phyloP scores from a whole-genome alignment of 768 basidiomycete species.

The Lactarius quietus region DNA sequence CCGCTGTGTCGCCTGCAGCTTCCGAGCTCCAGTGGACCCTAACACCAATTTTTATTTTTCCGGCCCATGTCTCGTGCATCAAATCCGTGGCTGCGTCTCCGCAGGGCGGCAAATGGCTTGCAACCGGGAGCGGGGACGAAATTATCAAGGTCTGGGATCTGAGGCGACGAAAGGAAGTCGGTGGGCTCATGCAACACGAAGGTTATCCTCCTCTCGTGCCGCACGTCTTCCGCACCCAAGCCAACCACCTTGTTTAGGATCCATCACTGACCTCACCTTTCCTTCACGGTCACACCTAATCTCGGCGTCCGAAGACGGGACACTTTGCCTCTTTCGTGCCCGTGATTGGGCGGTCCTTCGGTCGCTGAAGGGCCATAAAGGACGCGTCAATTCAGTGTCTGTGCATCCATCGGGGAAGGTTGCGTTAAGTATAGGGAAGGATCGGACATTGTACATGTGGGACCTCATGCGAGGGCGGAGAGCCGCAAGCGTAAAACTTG shows the following conservation, averaged over 20 bases:
- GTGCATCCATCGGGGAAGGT: conserved; percentile 93
- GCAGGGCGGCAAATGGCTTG: conserved; percentile 91
- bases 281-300: conserved; percentile 87
- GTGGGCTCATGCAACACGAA: conserved; percentile 91
- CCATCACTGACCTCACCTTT: conserved; percentile 84
- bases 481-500: conserved; percentile 82
- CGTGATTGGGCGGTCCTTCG: conserved; percentile 93
- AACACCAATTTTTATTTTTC: conserved; percentile 91
- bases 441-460: conserved; percentile 93
- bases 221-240: background rate
- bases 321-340: conserved; percentile 84
- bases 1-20: conserved; percentile 32
- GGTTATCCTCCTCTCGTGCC: conserved; percentile 44
- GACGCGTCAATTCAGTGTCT: conserved; percentile 83
- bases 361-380: conserved; percentile 88
- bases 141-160: conserved; percentile 97
- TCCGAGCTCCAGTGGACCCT: conserved; percentile 40
- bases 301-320: conserved; percentile 90
- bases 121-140: conserved; percentile 94
- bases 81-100: conserved; percentile 89
- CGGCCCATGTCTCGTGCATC: conserved; percentile 91
- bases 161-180: conserved; percentile 86
- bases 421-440: conserved; percentile 87
- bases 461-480: conserved; percentile 95
- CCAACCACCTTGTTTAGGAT: conserved; percentile 49